Conservation (phyloP, 2,329 filamentous ascomycete species). For the Aureobasidium melanogenum region DNA sequence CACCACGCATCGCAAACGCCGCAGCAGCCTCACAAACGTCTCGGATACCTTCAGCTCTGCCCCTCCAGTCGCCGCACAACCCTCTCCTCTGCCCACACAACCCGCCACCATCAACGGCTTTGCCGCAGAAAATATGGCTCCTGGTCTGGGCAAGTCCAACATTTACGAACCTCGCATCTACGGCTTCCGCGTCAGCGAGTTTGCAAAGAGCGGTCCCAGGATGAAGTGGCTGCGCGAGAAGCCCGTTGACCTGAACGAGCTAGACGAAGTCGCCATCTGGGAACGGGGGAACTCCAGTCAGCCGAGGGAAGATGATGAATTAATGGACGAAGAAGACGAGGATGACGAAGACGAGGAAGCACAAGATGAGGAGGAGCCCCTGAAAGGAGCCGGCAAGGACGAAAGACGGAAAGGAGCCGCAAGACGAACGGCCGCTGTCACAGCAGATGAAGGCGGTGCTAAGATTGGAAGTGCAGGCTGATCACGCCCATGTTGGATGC, state of each 20-base stretch:
- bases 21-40: constrained; percentile 15
- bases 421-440: neutral
- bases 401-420: neutral
- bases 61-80: constrained; percentile 17
- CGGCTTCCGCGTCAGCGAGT: constrained; percentile 87
- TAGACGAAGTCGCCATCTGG: constrained; percentile 60
- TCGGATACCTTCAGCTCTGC: constrained; percentile 2
- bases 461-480: constrained; percentile 1
- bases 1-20: constrained; percentile 11
- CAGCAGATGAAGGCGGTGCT: constrained; percentile 3
- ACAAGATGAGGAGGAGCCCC: constrained; percentile 13
- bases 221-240: constrained; percentile 95
- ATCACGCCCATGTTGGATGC: neutral
- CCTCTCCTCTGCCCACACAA: constrained; percentile 31
- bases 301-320: constrained; percentile 30
- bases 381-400: neutral
- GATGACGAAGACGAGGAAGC: constrained; percentile 14
- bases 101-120: constrained; percentile 69
- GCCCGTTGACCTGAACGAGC: constrained; percentile 67
- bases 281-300: constrained; percentile 27
- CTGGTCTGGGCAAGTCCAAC: constrained; percentile 69
- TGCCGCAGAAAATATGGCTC: constrained; percentile 75
- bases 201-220: constrained; percentile 78
- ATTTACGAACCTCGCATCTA: constrained; percentile 96
- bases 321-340: constrained; percentile 14